Evolutionary conservation across 331 rosid genomes (phyloP), one percentile per base, ranked within the genome.

Genomic region (Acacia pycnantha): DNA sequence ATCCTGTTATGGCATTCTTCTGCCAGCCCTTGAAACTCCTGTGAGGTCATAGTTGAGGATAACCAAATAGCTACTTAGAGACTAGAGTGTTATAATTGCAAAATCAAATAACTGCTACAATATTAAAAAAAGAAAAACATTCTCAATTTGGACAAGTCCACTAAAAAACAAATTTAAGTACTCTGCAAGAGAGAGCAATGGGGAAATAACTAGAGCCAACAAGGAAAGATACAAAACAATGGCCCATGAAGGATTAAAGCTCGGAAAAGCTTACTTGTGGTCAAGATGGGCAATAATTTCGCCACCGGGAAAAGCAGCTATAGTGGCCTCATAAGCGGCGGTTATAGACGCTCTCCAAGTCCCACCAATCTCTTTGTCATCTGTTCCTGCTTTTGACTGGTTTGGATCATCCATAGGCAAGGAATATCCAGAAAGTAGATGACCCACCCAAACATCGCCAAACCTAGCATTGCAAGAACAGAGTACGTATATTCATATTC

Each of bases 11-110:
- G 56, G 97, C 98, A 40, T 88, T 93, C 97, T 90, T 96, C 87
- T 96, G 97, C 99, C 98, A 93, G 84, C 99, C 50, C 88, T 94
- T 93, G 87, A 96, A 93, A 89, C 97, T 94, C 95, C 98, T 94
- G 89, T 81, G 86, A 74, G 53, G 74, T 77, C 82, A 40, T 37
- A 66, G 80, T 61, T 59, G 77, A 77, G 40, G 50, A 66, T 26
- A 59, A 58, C 41, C 21, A 37, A 37, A 41, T 44, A 64, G 33
- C 76, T 35, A 58, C 78, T 81, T 48, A 74, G 61, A 27, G 69
- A 67, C 27, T 3, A 51, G 22, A 58, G 29, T 22, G 31, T 58
- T 22, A 58, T 58, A 8, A 31, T 59, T 59, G 73, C 77, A 3
- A 54, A 44, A 58, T 69, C 59, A 33, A 79, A 46, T 51, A n/a